Base-by-base conservation (phyloP, 2,329 filamentous ascomycete genomes). In the Sporothrix schenckii region DNA sequence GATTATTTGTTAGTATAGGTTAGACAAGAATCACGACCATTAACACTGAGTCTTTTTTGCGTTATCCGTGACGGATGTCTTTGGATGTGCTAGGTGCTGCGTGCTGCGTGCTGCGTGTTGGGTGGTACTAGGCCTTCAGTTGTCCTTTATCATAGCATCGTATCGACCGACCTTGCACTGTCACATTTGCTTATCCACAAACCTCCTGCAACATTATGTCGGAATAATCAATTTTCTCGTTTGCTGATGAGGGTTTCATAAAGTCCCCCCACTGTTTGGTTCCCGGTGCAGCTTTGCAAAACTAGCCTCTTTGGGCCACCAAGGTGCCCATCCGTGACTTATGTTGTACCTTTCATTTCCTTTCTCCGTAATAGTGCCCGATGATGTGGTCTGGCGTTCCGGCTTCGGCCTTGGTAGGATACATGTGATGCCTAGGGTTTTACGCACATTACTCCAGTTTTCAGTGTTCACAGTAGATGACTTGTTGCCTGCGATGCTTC, bases 291-390 rank as follows among this genome's bases (percentile, higher is more conserved):
- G 10, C 13, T 0, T 24, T 24, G 24, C 21, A 14, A 39, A 16
- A 65, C 61, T 65, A 65, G 61, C 61, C 61, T 65, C 11, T 50
- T 65, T 7, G 44, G 61, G 61, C 44, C 41, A 65, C 11, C n/a
- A 61, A 61, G 34, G 34, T 34, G 34, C 34, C 5, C 34, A 4
- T 44, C 11, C n/a, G 19, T 19, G 19, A n/a, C 16, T 21, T 2
- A 4, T 9, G 49, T 19, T 19, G 19, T 50, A 9, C 19, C 7
- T 50, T 3, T n/a, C 7, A 7, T 10, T 50, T 19, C 19, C 16
- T n/a, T 50, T 3, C 3, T 50, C 9, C 49, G 6, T n/a, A 49
- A 16, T 13, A 16, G 44, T 49, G 16, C 44, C 44, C 6, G 19
- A 50, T n/a, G 49, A n/a, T 50, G 19, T 21, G 21, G n/a, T 47